Conservation (phyloP, 2,329 filamentous ascomycete genomes). For the Balansia obtecta region DNA sequence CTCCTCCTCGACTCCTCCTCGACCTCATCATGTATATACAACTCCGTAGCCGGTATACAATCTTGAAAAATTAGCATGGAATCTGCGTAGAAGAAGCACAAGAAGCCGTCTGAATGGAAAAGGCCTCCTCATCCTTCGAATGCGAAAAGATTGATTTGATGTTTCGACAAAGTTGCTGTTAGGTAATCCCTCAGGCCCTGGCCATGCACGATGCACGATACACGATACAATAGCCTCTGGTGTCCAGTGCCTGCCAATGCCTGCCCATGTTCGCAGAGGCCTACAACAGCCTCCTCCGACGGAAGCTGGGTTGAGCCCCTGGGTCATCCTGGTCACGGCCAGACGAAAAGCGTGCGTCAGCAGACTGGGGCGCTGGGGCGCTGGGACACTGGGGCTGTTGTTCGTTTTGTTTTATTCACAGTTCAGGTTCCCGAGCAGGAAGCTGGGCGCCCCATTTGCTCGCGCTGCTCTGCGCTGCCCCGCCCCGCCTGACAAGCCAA, state of each 20-base stretch:
- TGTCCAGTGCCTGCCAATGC: not conserved
- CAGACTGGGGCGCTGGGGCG: no score
- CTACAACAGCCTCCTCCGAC: not conserved
- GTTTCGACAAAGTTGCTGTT: no score
- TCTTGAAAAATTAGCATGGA: not conserved
- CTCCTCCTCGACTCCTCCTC: no score
- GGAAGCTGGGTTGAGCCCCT: not conserved
- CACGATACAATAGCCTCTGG: no score
- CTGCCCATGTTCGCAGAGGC: no score
- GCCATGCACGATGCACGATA: no score
- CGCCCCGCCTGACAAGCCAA: constrained; percentile 6
- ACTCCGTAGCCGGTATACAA: no score
- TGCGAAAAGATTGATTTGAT: not conserved
- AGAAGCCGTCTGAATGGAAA: not conserved
- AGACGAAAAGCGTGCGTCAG: not conserved
- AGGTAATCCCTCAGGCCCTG: no score
- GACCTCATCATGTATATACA: no score
- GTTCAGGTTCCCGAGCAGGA: not conserved
- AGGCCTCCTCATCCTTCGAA: not conserved
- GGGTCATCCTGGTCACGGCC: not conserved
- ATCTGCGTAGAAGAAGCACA: not conserved
- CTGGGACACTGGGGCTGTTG: not conserved
- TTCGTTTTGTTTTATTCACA: no score
- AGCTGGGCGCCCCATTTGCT: not conserved
- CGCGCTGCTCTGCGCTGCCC: constrained; percentile 3